Base-by-base conservation (phyloP, 179 eudicot genomes). In the Silene vulgaris region DNA sequence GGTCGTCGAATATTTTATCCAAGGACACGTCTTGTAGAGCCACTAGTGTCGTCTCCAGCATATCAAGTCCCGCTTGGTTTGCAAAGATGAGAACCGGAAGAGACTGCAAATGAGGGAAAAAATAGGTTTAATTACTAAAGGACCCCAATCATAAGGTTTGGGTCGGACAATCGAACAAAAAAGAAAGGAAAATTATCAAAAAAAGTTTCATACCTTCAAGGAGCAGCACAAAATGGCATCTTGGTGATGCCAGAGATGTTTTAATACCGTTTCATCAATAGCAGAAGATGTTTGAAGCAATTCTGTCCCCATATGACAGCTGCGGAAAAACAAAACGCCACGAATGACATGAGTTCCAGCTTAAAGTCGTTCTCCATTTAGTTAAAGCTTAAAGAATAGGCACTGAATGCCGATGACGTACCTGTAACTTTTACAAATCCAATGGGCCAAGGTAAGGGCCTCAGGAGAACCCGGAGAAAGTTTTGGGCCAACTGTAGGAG, bases 381-480 rank as follows among this genome's bases (percentile, higher is more conserved):
- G 14, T 45, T 45, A 56, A 56, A 14, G 60, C 20, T 14, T 8
- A n/a, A 16, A 54, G 17, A 54, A 56, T 3, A n/a, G 60, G 11
- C 9, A 45, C 3, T 5, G 21, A 74, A 71, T 13, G 60, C 8
- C 23, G 69, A 50, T 20, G 71, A 76, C 83, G 69, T 78, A 81
- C 89, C 86, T 77, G 64, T 87, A 87, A 74, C 89, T 85, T 72
- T 75, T 83, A 76, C 86, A 81, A 30, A 87, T 84, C 89, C 89
- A 87, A 57, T 79, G 86, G 37, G 88, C 86, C 54, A 87, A 80
- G 5, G 88, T 85, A 9, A 78, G 84, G 12, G 90, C 88, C 73
- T 85, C 90, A 2, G 88, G 90, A 43, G 86, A 83, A 73, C 80
- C 80, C 6, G 86, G 80, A 77, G 87, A 74, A 52, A 79, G 19